A percentile compares a stretch with the other conserved stretches of the same genome.
phyloP scores from a whole-genome alignment of 140 eudicot genomes.

The Senecio squalidus region DNA sequence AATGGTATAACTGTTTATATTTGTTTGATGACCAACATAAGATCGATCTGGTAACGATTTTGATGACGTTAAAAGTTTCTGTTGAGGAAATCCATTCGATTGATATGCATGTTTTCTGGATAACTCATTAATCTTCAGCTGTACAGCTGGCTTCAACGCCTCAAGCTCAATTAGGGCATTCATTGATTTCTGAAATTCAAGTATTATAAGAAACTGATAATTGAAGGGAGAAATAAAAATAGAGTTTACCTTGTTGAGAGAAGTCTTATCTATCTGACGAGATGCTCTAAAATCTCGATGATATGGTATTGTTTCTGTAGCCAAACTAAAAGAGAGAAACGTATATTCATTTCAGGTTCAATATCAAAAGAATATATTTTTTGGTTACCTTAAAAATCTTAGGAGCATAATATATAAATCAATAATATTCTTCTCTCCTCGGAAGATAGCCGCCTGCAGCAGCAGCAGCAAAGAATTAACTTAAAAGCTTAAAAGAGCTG shows the following conservation, averaged over 20 bases:
- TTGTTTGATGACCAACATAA: conserved; percentile 22
- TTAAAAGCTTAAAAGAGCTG: conserved; percentile 1
- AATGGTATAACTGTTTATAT: conserved; percentile 22
- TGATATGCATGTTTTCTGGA: conserved; percentile 49
- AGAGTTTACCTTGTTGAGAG: conserved; percentile 53
- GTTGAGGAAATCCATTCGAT: conserved; percentile 39
- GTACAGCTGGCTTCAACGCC: conserved; percentile 65
- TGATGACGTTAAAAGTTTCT: conserved; percentile 35
- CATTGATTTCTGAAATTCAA: conserved; percentile 49
- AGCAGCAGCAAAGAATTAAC: neutral
- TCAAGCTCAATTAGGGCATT: conserved; percentile 77
- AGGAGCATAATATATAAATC: conserved; percentile 92
- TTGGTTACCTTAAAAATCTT: conserved; percentile 85
- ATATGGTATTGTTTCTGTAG: conserved; percentile 84
- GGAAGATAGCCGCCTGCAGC: conserved; percentile 87
- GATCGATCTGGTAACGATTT: conserved; percentile 27
- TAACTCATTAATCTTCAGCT: conserved; percentile 48
- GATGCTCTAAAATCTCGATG: conserved; percentile 80
- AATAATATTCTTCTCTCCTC: conserved; percentile 65
- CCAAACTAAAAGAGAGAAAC: conserved; percentile 60
- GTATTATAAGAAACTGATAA: neutral
- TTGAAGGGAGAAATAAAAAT: neutral
- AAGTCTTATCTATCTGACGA: conserved; percentile 41
- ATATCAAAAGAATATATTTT: conserved; percentile 1
- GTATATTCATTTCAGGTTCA: conserved; percentile 1